Evolutionary conservation across 345 rosid genomes (phyloP).

Genomic region (Acer campestre): DNA sequence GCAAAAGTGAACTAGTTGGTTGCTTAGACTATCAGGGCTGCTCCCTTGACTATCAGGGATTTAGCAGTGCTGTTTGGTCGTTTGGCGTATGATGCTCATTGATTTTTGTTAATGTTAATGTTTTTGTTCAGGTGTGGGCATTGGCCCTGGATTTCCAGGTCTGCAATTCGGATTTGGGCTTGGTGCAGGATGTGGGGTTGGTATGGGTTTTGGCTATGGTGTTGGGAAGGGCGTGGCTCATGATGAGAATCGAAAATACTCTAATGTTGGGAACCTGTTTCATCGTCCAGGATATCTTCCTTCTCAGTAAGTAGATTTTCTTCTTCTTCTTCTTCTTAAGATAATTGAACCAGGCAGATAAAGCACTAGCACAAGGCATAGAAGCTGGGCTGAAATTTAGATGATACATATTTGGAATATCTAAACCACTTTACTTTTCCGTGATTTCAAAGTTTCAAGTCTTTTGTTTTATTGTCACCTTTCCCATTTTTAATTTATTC

Average conservation of each 20-base stretch:
- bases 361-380: background rate
- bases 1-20: background rate
- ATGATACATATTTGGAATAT: background rate
- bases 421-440: background rate
- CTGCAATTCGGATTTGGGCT: constrained; percentile 74
- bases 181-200: constrained; percentile 90
- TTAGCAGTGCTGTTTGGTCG: too few relatives aligned
- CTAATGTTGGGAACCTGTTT: constrained; percentile 52
- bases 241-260: constrained; percentile 47
- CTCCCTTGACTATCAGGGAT: background rate
- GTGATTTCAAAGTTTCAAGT: background rate
- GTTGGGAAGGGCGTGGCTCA: constrained; percentile 75
- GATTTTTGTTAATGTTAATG: background rate
- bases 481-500: background rate
- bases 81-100: too few relatives aligned
- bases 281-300: constrained; percentile 36
- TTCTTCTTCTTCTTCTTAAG: too few relatives aligned
- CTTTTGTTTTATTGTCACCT: background rate
- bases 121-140: constrained; percentile 58
- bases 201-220: constrained; percentile 90
- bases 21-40: too few relatives aligned
- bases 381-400: background rate
- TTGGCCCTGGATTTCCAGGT: constrained; percentile 89
- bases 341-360: background rate
- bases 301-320: constrained; percentile 40